A percentile compares a stretch with the other conserved stretches of the same genome.
Evolutionary conservation across 352 stramenopile species (phyloP).

Genomic region (Elongisporangium anandrum): DNA sequence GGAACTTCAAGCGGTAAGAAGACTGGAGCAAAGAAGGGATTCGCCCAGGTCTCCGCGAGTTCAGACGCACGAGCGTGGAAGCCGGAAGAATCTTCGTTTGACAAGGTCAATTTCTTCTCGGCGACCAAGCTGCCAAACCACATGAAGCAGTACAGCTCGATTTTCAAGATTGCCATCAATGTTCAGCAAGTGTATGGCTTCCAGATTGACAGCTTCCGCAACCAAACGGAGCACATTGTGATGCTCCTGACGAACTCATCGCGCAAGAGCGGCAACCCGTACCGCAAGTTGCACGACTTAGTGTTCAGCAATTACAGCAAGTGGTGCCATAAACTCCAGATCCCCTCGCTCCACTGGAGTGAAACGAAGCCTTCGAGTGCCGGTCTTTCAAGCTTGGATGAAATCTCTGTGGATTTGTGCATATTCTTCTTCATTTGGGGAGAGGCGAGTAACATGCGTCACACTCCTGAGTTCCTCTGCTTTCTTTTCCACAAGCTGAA

Average conservation of each 20-base stretch:
- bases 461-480: constrained; percentile 97
- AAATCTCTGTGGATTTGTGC: constrained; percentile 82
- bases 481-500: constrained; percentile 98
- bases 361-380: constrained; percentile 68
- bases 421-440: constrained; percentile 99
- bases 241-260: constrained; percentile 93
- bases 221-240: constrained; percentile 97
- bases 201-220: constrained; percentile 86
- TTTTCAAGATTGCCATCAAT: constrained; percentile 80
- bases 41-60: constrained; percentile 61
- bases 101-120: constrained; percentile 83
- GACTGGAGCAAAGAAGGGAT: constrained; percentile 18
- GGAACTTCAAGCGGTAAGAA: constrained; percentile 1
- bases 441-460: constrained; percentile 96
- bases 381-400: constrained; percentile 82
- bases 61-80: constrained; percentile 75
- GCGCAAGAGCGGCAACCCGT: constrained; percentile 73
- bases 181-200: constrained; percentile 86
- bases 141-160: constrained; percentile 82
- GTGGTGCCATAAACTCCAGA: constrained; percentile 84
- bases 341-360: constrained; percentile 65
- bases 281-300: constrained; percentile 74
- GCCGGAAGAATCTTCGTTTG: constrained; percentile 26
- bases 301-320: constrained; percentile 89
- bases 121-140: constrained; percentile 57